phyloP scores from a whole-genome alignment of 1,284 basidiomycete genomes.

The Cystobasidiaceae sp. region DNA sequence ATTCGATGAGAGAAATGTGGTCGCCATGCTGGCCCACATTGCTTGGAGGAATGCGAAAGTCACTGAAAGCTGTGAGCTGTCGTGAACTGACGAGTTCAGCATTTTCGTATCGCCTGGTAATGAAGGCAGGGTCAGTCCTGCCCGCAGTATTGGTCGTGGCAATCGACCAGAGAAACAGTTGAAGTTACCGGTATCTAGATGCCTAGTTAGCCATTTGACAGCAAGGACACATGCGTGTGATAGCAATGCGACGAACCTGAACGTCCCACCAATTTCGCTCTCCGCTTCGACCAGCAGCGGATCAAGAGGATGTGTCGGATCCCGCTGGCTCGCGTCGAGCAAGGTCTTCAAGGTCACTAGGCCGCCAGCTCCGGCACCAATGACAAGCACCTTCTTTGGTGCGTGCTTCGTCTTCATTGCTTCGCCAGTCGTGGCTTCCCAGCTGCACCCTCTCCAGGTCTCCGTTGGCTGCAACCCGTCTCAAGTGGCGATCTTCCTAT shows the following conservation, averaged over 20 bases:
- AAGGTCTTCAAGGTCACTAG: constrained; percentile 59
- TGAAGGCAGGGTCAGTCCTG: constrained; percentile 28
- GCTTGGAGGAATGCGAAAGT: constrained; percentile 56
- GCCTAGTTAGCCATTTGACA: not conserved
- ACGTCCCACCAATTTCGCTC: constrained; percentile 60
- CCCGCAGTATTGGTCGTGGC: not conserved
- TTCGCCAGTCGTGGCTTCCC: too few relatives aligned
- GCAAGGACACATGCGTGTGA: not conserved
- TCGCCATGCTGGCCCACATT: constrained; percentile 50
- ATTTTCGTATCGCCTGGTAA: constrained; percentile 51
- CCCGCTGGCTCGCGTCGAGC: constrained; percentile 49
- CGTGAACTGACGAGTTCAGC: constrained; percentile 58
- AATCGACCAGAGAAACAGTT: too few relatives aligned
- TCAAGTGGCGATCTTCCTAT: too few relatives aligned
- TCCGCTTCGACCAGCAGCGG: constrained; percentile 60
- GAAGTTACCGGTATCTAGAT: constrained; percentile 47
- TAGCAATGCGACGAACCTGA: constrained; percentile 43
- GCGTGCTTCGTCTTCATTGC: too few relatives aligned
- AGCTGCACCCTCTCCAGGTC: too few relatives aligned
- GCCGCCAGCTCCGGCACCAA: constrained; percentile 59
- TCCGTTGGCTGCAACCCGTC: too few relatives aligned
- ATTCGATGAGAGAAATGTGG: constrained; percentile 57
- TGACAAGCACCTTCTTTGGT: constrained; percentile 39
- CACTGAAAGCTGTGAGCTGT: constrained; percentile 61
- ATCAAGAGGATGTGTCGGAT: constrained; percentile 50